Evolutionary conservation across 2,329 filamentous ascomycete species (phyloP), one percentile per base, ranked within the genome.

Genomic region (Penicillium sp.): DNA sequence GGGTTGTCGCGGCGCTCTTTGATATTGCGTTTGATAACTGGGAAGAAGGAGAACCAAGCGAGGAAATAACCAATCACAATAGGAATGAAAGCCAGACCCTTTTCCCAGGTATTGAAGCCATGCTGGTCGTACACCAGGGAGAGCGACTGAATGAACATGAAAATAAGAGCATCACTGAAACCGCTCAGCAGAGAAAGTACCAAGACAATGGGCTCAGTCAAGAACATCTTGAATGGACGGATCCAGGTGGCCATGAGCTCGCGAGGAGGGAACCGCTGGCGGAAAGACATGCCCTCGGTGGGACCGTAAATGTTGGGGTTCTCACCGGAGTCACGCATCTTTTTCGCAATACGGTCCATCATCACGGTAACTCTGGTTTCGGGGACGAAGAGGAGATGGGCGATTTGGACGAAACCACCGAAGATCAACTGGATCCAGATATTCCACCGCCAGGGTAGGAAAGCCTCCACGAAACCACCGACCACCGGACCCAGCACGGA

Each of bases 361-460:
- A 94, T 80, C 57, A 91, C 82, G 4, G 87, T 90, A 0, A 84
- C 82, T 48, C 90, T 81, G 0, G 90, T 94, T 71, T 94, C 90
- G 1, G 89, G 89, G 1, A 94, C 90, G 7, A 84, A 78, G 54
- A 88, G 66, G 46, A 87, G 76, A 67, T 91, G 88, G 4, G 89
- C 65, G 4, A 82, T 16, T 67, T 92, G 89, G 3, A 90, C 83
- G 32, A 83, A 79, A 8, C 74, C 86, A 16, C 90, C 89, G 49
- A 93, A 85, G 61, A 92, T 91, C 59, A 93, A 81, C 71, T 92
- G 89, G 56, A 93, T 88, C 90, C 90, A 94, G 69, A 93, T 91
- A 51, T 81, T 84, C 87, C 87, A 91, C 60, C 82, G 81, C 89
- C 89, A 94, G 26, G 75, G 68, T 0, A 89, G 77, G 61, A 84